Evolutionary conservation across 2,329 filamentous ascomycete species (phyloP).

Genomic region (Alternaria panax): DNA sequence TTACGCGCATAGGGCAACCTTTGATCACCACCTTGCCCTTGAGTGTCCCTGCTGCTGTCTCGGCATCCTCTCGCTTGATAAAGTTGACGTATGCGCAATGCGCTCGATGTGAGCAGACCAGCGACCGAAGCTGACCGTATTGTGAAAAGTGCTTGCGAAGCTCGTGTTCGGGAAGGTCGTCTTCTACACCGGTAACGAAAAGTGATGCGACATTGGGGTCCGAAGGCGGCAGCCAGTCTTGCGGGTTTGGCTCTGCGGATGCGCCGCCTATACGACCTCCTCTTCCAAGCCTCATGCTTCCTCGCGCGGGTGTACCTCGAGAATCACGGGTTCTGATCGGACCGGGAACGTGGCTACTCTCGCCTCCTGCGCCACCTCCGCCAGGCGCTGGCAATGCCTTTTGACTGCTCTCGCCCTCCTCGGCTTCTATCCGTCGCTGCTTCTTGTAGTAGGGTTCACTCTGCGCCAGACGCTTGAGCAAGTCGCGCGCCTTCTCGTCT

Average conservation of each 20-base stretch:
- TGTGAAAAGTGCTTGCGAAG: slow-evolving; percentile 88
- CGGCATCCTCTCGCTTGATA: slow-evolving; percentile 81
- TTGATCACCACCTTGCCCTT: slow-evolving; percentile 89
- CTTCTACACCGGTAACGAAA: slow-evolving; percentile 94
- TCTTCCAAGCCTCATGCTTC: slow-evolving; percentile 50
- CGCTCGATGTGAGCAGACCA: slow-evolving; percentile 95
- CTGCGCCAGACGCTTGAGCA: slow-evolving; percentile 82
- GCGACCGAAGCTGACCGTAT: slow-evolving; percentile 87
- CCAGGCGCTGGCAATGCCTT: slow-evolving; percentile 53
- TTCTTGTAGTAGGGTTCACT: slow-evolving; percentile 97
- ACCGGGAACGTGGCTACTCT: slow-evolving; percentile 61
- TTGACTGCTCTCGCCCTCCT: slow-evolving; percentile 53
- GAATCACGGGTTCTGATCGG: slow-evolving; percentile 78
- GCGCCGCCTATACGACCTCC: slow-evolving; percentile 62
- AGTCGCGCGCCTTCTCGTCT: slow-evolving; percentile 92
- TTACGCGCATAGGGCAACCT: slow-evolving; percentile 86
- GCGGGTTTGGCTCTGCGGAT: slow-evolving; percentile 78
- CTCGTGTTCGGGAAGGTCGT: slow-evolving; percentile 92
- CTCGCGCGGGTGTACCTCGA: slow-evolving; percentile 47
- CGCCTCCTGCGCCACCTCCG: slow-evolving; percentile 39
- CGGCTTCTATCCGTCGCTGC: slow-evolving; percentile 74
- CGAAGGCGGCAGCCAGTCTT: slow-evolving; percentile 84
- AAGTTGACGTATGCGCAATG: slow-evolving; percentile 98
- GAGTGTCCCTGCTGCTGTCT: slow-evolving; percentile 82
- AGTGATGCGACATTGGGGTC: slow-evolving; percentile 90